Base-by-base conservation (phyloP, 768 basidiomycete genomes). In the Tulasnella sp. region DNA sequence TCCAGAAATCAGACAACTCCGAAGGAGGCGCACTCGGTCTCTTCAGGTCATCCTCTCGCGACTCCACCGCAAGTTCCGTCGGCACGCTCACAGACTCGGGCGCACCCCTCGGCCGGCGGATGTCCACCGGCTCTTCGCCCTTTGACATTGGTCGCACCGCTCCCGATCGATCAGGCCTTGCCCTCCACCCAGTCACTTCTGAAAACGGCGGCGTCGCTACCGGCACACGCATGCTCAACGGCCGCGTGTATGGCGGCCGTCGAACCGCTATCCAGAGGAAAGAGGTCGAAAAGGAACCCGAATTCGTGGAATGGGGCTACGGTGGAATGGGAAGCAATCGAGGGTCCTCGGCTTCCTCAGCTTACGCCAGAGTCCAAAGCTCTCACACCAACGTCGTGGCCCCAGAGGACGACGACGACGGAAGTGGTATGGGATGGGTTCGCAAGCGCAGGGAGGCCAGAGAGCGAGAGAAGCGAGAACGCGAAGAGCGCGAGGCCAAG, bases 291-390 rank as follows among this genome's bases (percentile, higher is more conserved):
- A 80, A 78, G 29, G 92, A 93, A 79, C 92, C 92, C 42, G 92
- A 92, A 82, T 96, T 96, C 81, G 93, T 95, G 20, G 95, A 96
- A 83, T 96, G 95, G 95, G 95, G 95, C 0, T 93, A 92, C 78
- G 93, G 93, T 42, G 93, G 93, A 2, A 91, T 95, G 91, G 94
- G 94, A 37, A 88, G 88, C 73, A 74, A 79, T 29, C 82, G 80
- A 80, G 82, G 48, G 75, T 77, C 75, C 73, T 86, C 84, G 61
- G 84, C 85, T 15, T 84, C 82, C 18, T 81, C 81, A 32, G 78
- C 81, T 42, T 87, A 84, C 85, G 85, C 83, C 37, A 80, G 84
- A 35, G 61, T 87, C 7, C 85, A 86, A 77, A 83, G 84, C 70
- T 81, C 79, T 7, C 82, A 81, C 0, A 80, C 79, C 10, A 74